A percentile compares a stretch with the other conserved stretches of the same genome.
Evolutionary conservation across 1,139 yeast species (phyloP).

Genomic region (Fermentozyma sake): DNA sequence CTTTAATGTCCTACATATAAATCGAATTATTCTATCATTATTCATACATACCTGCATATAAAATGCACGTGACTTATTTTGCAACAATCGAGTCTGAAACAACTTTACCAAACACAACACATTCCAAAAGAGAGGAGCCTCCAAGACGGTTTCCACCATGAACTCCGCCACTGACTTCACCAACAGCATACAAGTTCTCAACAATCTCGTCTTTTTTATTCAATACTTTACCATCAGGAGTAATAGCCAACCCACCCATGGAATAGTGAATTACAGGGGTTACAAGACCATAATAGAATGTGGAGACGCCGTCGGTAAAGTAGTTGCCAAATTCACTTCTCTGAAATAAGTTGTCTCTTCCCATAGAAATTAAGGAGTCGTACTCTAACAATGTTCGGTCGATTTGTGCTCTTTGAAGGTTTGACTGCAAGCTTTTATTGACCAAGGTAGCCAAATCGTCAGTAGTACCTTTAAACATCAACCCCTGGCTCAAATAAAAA

Average conservation of each 20-base stretch:
- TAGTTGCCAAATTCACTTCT: constrained; percentile 17
- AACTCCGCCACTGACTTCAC: constrained; percentile 38
- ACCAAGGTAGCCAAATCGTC: constrained; percentile 17
- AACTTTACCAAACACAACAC: constrained; percentile 34
- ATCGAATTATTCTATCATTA: too few species aligned
- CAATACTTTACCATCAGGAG: constrained; percentile 22
- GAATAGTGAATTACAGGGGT: constrained; percentile 39
- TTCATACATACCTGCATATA: too few species aligned
- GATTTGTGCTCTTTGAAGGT: constrained; percentile 7
- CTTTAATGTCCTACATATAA: too few species aligned
- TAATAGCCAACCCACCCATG: constrained; percentile 37
- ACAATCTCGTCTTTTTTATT: constrained; percentile 13
- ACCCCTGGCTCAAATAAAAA: constrained; percentile 24
- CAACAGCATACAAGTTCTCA: constrained; percentile 29
- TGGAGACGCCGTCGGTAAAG: constrained; percentile 5
- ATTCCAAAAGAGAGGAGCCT: constrained; percentile 35
- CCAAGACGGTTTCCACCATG: constrained; percentile 38
- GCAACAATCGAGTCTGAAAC: constrained; percentile 12
- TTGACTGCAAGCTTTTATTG: constrained; percentile 2
- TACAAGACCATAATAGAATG: constrained; percentile 27
- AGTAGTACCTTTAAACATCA: constrained; percentile 22
- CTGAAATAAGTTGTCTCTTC: constrained; percentile 16
- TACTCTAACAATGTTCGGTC: constrained; percentile 12
- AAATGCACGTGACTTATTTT: too few species aligned
- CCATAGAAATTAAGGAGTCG: constrained; percentile 8